Conservation (phyloP, 176 grass and related monocot species). For the Triticum turgidum region DNA sequence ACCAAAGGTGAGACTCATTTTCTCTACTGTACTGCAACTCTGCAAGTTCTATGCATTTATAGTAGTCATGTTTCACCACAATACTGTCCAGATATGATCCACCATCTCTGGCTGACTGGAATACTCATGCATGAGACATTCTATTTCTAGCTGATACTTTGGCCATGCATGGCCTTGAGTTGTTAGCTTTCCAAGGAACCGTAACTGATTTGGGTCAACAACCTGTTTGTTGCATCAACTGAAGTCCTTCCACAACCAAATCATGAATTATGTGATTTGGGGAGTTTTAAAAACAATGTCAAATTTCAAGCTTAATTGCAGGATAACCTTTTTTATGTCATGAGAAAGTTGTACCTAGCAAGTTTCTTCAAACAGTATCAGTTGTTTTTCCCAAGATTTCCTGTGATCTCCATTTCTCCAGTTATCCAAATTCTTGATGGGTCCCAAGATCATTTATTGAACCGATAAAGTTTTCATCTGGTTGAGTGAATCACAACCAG, state of each 20-base stretch:
- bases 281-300: neutral
- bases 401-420: neutral
- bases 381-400: neutral
- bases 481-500: conserved; percentile 3
- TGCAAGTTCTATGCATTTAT: conserved; percentile 4
- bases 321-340: neutral
- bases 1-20: conserved; percentile 72
- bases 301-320: neutral
- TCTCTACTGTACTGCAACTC: neutral
- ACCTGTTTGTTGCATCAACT: conserved; percentile 5
- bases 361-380: neutral
- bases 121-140: conserved; percentile 1
- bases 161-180: conserved; percentile 10
- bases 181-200: conserved; percentile 23
- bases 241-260: conserved; percentile 2
- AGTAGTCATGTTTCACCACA: neutral
- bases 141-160: conserved; percentile 4
- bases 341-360: neutral
- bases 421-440: neutral
- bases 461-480: neutral
- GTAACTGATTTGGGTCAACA: conserved; percentile 6
- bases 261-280: neutral
- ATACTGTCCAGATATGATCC: neutral
- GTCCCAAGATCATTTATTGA: neutral
- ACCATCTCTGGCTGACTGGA: neutral